These are phyloP conservation scores for Bidens hawaiensis DNA, from an alignment of 140 eudicot genomes.

Conservation along the genomic window DNA sequence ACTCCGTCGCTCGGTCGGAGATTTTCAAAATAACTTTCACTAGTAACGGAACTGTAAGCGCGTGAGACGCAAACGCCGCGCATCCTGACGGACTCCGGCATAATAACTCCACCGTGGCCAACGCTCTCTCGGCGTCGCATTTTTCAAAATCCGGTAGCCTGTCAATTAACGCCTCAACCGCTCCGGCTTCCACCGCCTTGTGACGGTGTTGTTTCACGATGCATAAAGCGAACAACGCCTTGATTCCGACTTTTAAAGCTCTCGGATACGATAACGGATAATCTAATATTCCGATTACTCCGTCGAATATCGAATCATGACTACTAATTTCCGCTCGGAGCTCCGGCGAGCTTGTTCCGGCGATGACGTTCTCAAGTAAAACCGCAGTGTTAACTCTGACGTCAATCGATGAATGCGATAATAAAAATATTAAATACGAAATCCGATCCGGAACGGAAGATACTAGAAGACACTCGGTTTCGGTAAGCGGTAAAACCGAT, in stretches of 20 bases:
- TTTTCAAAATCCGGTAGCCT: conserved; percentile 72
- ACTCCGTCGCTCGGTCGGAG: conserved; percentile 90
- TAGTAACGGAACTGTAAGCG: conserved; percentile 72
- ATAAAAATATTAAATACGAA: too few species aligned
- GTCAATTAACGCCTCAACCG: conserved; percentile 60
- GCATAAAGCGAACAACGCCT: conserved; percentile 67
- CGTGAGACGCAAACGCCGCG: conserved; percentile 67
- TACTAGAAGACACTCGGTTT: conserved; percentile 60
- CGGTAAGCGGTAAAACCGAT: conserved; percentile 45
- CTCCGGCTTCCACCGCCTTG: conserved; percentile 85
- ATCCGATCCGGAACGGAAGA: too few species aligned
- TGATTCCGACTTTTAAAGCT: conserved; percentile 66
- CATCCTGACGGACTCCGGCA: conserved; percentile 75
- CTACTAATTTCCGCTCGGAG: conserved; percentile 47
- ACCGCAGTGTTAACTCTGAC: too few species aligned
- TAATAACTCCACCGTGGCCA: conserved; percentile 81
- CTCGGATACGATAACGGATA: conserved; percentile 61
- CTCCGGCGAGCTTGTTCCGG: conserved; percentile 73
- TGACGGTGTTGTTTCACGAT: conserved; percentile 72
- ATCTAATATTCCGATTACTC: conserved; percentile 49
- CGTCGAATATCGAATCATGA: too few species aligned
- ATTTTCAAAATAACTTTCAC: conserved; percentile 65
- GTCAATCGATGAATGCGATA: too few species aligned
- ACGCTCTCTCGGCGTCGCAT: conserved; percentile 86
- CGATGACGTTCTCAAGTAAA: conserved; percentile 34